These are phyloP conservation scores for Aureobasidium sp. DNA, from an alignment of 2,329 filamentous ascomycete genomes.

Conservation along the genomic window DNA sequence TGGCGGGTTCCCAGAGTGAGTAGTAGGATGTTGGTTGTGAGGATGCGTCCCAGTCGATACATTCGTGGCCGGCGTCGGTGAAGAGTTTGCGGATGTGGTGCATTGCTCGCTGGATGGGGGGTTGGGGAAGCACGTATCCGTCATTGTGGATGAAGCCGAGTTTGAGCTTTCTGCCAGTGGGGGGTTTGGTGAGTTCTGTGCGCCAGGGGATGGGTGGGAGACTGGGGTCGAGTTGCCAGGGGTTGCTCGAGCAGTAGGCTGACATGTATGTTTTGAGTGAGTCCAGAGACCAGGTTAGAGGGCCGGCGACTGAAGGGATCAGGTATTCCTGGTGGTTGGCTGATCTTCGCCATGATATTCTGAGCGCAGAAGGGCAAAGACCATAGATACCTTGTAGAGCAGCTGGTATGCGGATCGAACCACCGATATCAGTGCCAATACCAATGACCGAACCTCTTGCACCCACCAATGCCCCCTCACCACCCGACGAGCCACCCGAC, in stretches of 20 bases:
- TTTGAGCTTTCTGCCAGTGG: slow-evolving; percentile 35
- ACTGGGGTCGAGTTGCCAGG: slow-evolving; percentile 51
- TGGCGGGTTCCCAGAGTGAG: slow-evolving; percentile 1
- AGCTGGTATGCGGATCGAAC: slow-evolving; percentile 40
- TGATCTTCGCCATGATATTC: slow-evolving; percentile 34
- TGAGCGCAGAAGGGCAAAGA: slow-evolving; percentile 33
- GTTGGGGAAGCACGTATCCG: slow-evolving; percentile 55
- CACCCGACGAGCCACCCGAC: slow-evolving; percentile 46
- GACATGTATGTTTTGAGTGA: slow-evolving; percentile 47
- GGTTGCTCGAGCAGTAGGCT: slow-evolving; percentile 41
- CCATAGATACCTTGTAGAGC: slow-evolving; percentile 40
- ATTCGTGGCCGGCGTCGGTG: not conserved
- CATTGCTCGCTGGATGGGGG: slow-evolving; percentile 53
- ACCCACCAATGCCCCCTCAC: slow-evolving; percentile 47
- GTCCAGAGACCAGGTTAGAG: slow-evolving; percentile 44
- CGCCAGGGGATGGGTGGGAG: slow-evolving; percentile 51
- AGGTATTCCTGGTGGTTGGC: slow-evolving; percentile 25
- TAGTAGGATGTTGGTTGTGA: slow-evolving; percentile 2
- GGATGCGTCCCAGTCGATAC: not conserved
- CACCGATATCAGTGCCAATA: slow-evolving; percentile 47
- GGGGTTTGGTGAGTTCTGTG: slow-evolving; percentile 17
- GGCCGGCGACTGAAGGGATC: slow-evolving; percentile 41
- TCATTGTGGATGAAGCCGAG: slow-evolving; percentile 59
- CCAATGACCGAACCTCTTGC: slow-evolving; percentile 45
- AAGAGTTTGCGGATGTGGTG: slow-evolving; percentile 7